Base-by-base conservation (phyloP, 176 grass and related monocot genomes). In the Triticum dicoccoides region DNA sequence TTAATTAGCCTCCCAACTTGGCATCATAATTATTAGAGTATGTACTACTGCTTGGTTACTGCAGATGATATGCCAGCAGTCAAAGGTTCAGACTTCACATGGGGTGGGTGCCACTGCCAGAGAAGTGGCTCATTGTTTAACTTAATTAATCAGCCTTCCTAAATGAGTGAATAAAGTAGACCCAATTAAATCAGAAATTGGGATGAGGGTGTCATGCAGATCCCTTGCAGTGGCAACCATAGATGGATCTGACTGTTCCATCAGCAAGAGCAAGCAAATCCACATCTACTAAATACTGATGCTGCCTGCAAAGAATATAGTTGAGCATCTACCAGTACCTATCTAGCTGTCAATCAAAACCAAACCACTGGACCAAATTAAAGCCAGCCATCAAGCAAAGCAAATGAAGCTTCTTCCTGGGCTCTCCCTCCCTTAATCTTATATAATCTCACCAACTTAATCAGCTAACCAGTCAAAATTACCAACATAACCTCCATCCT, bases 141-240 rank as follows among this genome's bases (percentile, higher is more conserved):
- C 25, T 11, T 9, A 66, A 5, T 84, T 51, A 52, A 52, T 52
- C 0, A 1, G 4, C 49, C 49, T 52, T 52, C 49, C 49, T 51
- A 51, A 52, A 0, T 15, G 49, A 17, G 3, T 47, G 11, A 47
- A 47, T 47, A 51, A 14, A 15, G 47, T 14, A 69, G 21, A 71
- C 4, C 35, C 35, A 71, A 1, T 3, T 27, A 24, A 5, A 5
- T 2, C 0, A 47, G n/a, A 9, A 14, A 0, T n/a, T 77, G 44
- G 41, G 63, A 87, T 39, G 5, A 51, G 35, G 70, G 21, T 67
- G 69, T 82, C 69, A 34, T 66, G 69, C 25, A 25, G 25, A 58
- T 87, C 69, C n/a, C 78, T 76, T 82, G 52, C 42, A 75, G 47
- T 29, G 29, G 35, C 51, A 74, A 65, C 21, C 35, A 39, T 39